Conservation (phyloP, 164 flowering plant genomes). For the Paratinospora sagittata region DNA sequence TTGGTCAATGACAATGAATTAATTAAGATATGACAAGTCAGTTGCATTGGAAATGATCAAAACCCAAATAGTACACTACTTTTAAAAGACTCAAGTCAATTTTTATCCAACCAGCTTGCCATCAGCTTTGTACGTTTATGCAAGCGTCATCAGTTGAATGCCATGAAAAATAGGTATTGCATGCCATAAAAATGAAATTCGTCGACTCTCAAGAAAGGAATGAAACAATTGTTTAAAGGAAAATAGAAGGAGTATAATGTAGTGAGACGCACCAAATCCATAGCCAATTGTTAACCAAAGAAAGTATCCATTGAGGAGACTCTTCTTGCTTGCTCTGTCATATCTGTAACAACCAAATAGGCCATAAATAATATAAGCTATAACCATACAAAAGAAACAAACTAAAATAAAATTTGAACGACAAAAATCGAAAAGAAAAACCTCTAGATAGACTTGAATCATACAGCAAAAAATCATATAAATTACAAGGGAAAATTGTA, state of each 20-base stretch:
- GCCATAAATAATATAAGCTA: background rate
- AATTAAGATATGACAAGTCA: background rate
- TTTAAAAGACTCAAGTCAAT: background rate
- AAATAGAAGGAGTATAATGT: background rate
- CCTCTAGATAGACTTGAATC: too few species aligned
- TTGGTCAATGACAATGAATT: background rate
- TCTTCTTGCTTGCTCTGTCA: slow-evolving; percentile 68
- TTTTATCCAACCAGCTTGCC: background rate
- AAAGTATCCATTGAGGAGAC: slow-evolving; percentile 61
- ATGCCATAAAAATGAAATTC: too few species aligned
- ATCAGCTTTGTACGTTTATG: background rate
- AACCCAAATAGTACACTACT: background rate
- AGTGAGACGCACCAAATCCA: slow-evolving; percentile 59
- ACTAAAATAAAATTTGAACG: background rate
- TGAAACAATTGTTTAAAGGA: background rate
- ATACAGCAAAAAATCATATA: too few species aligned
- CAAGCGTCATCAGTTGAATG: background rate
- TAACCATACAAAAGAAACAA: background rate
- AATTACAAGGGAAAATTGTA: too few species aligned
- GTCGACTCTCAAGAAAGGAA: background rate
- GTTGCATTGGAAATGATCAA: background rate
- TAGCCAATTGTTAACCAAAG: slow-evolving; percentile 75
- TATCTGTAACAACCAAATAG: slow-evolving; percentile 42
- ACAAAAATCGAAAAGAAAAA: background rate
- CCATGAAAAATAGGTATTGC: background rate